phyloP scores from a whole-genome alignment of 2,329 filamentous ascomycete genomes.

The Fusarium napiforme region DNA sequence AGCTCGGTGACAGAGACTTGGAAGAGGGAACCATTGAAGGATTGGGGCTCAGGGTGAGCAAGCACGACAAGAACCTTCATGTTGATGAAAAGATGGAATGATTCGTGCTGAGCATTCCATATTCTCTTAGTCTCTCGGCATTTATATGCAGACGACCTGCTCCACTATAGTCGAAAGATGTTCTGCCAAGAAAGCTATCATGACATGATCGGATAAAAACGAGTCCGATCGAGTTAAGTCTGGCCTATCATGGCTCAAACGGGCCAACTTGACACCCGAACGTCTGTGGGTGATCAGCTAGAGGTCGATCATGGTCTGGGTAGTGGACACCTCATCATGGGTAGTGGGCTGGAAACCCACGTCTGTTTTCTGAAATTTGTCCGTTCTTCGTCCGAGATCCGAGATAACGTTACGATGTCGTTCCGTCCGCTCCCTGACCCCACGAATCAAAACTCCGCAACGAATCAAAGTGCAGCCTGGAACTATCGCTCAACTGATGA shows the following conservation, averaged over 20 bases:
- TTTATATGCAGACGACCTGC: background rate
- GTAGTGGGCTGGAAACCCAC: background rate
- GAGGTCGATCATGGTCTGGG: background rate
- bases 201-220: background rate
- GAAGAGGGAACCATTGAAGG: constrained; percentile 16
- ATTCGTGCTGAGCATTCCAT: background rate
- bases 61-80: constrained; percentile 25
- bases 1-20: constrained; percentile 10
- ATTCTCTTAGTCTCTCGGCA: too few relatives aligned
- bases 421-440: background rate
- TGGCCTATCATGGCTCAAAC: background rate
- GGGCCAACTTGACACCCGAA: background rate
- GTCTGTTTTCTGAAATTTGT: background rate
- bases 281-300: background rate
- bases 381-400: background rate
- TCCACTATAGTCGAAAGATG: background rate
- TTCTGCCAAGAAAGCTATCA: background rate
- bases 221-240: background rate
- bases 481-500: background rate
- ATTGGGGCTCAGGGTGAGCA: constrained; percentile 26
- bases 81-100: background rate
- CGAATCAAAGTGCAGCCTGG: background rate
- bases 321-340: background rate
- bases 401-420: background rate
- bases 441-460: background rate